phyloP scores from a whole-genome alignment of 192 early-diverging fungal species.

The Geranomyces michiganensis region DNA sequence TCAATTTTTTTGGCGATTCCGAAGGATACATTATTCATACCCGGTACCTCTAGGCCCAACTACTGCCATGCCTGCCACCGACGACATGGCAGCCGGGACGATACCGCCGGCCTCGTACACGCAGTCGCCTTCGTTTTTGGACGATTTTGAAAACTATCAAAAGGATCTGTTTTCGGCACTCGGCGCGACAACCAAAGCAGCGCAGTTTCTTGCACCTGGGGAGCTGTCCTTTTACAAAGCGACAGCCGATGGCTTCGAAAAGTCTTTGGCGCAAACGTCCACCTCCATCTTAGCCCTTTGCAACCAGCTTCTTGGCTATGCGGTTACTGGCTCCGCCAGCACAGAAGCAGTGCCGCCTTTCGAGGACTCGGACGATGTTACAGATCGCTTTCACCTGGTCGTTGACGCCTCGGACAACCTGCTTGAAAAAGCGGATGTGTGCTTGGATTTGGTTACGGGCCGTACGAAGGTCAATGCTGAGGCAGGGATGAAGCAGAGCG shows the following conservation, averaged over 20 bases:
- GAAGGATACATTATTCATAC: no score
- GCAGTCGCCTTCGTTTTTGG: not conserved
- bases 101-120: no score
- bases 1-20: no score
- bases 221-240: constrained; percentile 42
- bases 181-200: constrained; percentile 23
- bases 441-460: constrained; percentile 71
- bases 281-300: constrained; percentile 27
- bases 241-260: constrained; percentile 10
- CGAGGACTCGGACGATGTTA: constrained; percentile 67
- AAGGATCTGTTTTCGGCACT: constrained; percentile 31
- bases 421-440: constrained; percentile 80
- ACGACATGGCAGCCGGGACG: no score
- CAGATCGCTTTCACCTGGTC: constrained; percentile 64
- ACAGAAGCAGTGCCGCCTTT: constrained; percentile 27
- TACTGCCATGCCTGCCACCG: no score
- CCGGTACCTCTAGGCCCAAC: no score
- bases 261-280: constrained; percentile 13
- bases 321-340: constrained; percentile 10
- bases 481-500: not conserved
- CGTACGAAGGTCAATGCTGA: constrained; percentile 16
- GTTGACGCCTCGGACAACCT: constrained; percentile 80
- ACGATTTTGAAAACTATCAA: constrained; percentile 23
- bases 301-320: constrained; percentile 35
- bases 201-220: constrained; percentile 32